Evolutionary conservation across 2,329 filamentous ascomycete genomes (phyloP), one percentile per base, ranked within the genome.

Genomic region (Epichloe coenophiala): DNA sequence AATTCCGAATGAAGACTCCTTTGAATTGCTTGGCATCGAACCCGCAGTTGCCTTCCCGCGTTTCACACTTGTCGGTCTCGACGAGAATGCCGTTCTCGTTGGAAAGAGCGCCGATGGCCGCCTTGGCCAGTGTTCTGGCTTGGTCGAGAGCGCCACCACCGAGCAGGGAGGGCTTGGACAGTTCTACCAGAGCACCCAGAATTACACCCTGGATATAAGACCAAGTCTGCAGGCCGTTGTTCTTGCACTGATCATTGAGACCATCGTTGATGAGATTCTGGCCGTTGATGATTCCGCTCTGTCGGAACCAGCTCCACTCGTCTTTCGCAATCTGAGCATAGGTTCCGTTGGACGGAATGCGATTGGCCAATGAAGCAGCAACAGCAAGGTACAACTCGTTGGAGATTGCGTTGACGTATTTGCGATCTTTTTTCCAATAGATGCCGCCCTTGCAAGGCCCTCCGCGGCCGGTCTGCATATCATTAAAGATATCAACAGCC

Each of bases 1-100:
- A 65, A 59, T 85, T 85, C 17, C 82, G 74, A 15, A 78, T 71
- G 55, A 87, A 86, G 38, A 86, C 71, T 4, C 84, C 84, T 64
- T 88, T 88, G 73, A 88, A 88, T 58, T 85, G 80, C 35, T 77
- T 72, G 1, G 70, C 75, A 52, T 81, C 75, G 17, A 60, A 61
- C 7, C 67, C 69, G 50, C 71, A 76, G 52, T 65, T 58, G 42
- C 61, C 60, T 13, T 53, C 48, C n/a, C 54, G 51, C 19, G 61
- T 58, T 54, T 68, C 65, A 48, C 66, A 69, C 33, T 61, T 56
- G 51, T 64, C 64, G 2, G 58, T 57, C 57, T 69, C 67, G 11
- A 61, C 53, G 7, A 83, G 64, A 21, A 81, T 68, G 17, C 72
- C 71, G 50, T 72, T 63, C 0, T 62, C 51, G 52, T 74, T 70